Conservation (phyloP, 179 eudicot species). For the Kewa caespitosa region DNA sequence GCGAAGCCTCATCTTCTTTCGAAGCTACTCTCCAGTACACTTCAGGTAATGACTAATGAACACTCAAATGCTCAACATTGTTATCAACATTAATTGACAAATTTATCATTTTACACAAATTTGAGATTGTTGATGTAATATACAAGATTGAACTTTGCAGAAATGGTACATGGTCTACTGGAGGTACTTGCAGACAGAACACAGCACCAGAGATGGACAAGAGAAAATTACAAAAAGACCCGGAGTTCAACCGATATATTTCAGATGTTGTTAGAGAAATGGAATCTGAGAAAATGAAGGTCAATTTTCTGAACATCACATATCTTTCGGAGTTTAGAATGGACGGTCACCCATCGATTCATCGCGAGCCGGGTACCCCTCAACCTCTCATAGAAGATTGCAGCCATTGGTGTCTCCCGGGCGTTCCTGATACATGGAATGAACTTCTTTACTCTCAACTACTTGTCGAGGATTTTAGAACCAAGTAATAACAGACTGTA, state of each 20-base stretch:
- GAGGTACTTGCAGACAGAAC: slow-evolving; percentile 58
- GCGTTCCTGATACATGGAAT: slow-evolving; percentile 75
- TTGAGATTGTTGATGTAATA: neutral
- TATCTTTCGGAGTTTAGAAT: slow-evolving; percentile 58
- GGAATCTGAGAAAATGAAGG: slow-evolving; percentile 33
- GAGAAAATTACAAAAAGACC: slow-evolving; percentile 37
- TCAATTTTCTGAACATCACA: slow-evolving; percentile 46
- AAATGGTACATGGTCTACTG: slow-evolving; percentile 66
- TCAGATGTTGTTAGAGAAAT: slow-evolving; percentile 38
- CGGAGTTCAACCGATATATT: slow-evolving; percentile 40
- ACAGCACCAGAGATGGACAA: slow-evolving; percentile 49
- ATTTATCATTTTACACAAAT: neutral
- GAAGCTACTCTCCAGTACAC: slow-evolving; percentile 81
- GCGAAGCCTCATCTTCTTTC: slow-evolving; percentile 56
- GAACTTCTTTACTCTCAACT: slow-evolving; percentile 48
- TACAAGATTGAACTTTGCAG: slow-evolving; percentile 39
- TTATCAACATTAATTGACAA: neutral
- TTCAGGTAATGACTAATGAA: slow-evolving; percentile 20
- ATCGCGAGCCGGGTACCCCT: slow-evolving; percentile 66
- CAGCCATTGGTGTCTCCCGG: slow-evolving; percentile 85
- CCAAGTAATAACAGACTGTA: slow-evolving; percentile 15
- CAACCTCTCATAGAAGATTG: slow-evolving; percentile 55
- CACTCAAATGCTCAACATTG: neutral
- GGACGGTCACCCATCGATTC: slow-evolving; percentile 77
- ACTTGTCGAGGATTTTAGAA: slow-evolving; percentile 40